Evolutionary conservation across 768 basidiomycete genomes (phyloP).

Genomic region (Gloeopeniophorella convolvens): DNA sequence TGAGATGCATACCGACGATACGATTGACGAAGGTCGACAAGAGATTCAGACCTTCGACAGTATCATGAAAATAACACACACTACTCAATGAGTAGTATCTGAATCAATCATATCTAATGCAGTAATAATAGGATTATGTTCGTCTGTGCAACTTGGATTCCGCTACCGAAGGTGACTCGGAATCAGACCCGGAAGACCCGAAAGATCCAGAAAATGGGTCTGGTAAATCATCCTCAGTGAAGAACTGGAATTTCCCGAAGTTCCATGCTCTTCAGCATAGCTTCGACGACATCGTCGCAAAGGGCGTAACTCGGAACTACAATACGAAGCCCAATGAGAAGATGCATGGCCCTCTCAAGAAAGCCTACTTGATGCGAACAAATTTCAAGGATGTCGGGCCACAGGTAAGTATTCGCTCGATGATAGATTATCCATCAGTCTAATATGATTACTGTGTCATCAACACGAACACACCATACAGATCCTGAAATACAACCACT

Average conservation of each 20-base stretch:
- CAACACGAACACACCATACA: neutral
- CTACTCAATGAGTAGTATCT: too few relatives aligned
- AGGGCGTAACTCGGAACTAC: neutral
- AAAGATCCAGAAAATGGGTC: too few relatives aligned
- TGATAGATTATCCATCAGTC: too few relatives aligned
- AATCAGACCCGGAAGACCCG: neutral
- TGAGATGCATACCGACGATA: neutral
- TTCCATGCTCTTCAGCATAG: neutral
- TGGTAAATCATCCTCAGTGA: too few relatives aligned
- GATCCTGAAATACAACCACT: slow-evolving; percentile 9
- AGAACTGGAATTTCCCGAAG: neutral
- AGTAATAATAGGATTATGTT: too few relatives aligned
- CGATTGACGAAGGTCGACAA: neutral
- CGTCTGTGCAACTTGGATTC: too few relatives aligned
- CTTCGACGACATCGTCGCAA: neutral
- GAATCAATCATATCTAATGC: too few relatives aligned
- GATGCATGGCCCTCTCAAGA: neutral
- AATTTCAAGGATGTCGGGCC: neutral
- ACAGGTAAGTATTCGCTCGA: neutral
- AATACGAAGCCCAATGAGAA: neutral
- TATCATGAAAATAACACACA: too few relatives aligned
- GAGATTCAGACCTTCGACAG: neutral
- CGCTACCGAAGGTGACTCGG: too few relatives aligned
- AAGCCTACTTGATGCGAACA: neutral
- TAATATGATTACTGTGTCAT: too few relatives aligned